These are phyloP conservation scores for Penicillium palitans DNA, from an alignment of 2,329 filamentous ascomycete genomes.

Conservation along the genomic window DNA sequence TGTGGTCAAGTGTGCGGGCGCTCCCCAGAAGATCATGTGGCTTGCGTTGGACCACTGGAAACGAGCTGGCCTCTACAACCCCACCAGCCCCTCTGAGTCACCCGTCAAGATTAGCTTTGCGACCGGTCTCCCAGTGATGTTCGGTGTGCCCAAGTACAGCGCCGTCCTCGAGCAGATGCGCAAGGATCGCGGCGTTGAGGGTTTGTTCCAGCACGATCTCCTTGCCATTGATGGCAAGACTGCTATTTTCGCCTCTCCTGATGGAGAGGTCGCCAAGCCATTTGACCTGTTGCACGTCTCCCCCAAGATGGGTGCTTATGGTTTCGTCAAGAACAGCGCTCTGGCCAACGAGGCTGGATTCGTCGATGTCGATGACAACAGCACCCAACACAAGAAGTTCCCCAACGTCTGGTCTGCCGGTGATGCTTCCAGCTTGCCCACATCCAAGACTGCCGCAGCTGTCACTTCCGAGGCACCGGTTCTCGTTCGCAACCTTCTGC, in stretches of 20 bases:
- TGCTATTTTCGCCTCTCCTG: conserved; percentile 52
- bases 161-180: conserved; percentile 56
- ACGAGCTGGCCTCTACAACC: conserved; percentile 52
- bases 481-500: conserved; percentile 52
- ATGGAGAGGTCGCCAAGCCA: conserved; percentile 48
- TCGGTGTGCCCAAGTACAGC: conserved; percentile 62
- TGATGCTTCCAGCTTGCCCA: conserved; percentile 61
- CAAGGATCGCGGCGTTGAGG: conserved; percentile 57
- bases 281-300: conserved; percentile 60
- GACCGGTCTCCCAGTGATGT: conserved; percentile 58
- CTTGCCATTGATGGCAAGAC: conserved; percentile 55
- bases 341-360: conserved; percentile 58
- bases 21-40: conserved; percentile 65
- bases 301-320: conserved; percentile 61
- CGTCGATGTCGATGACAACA: conserved; percentile 59
- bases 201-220: conserved; percentile 60
- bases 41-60: conserved; percentile 62
- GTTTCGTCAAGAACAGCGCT: conserved; percentile 54
- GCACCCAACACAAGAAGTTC: conserved; percentile 55
- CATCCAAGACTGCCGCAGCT: conserved; percentile 58
- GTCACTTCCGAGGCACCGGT: conserved; percentile 55
- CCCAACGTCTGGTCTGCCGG: conserved; percentile 61
- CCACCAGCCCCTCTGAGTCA: conserved; percentile 41
- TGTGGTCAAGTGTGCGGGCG: conserved; percentile 61
- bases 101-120: conserved; percentile 57